Evolutionary conservation across 164 flowering plant genomes (phyloP), one percentile per base, ranked within the genome.

Genomic region (Sedum album): DNA sequence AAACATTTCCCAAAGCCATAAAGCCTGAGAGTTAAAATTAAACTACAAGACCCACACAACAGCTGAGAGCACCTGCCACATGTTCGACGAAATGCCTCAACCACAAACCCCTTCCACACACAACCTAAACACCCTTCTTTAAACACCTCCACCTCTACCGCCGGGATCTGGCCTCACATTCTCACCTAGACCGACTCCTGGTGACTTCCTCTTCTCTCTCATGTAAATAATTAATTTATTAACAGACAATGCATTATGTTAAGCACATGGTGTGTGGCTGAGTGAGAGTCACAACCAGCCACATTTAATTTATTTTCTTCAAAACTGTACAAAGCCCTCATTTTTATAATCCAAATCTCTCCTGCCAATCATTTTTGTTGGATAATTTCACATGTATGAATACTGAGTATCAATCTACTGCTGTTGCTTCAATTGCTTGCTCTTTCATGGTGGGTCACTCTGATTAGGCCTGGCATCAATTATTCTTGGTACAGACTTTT

Each of bases 391-490:
- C 4, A 6, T 20, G 11, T 25, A 25, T 55, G 60, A 55, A 25
- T 13, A 11, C 14, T 55, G 60, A 55, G 17, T 1, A 55, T 55
- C 11, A 55, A 55, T 55, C 31, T 5, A 55, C 17, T 55, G 60
- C 14, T 53, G 60, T 53, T 53, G 30, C 26, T 53, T 53, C 60
- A 14, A 57, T 13, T 28, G 62, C 62, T 28, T 20, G 33, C 6
- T 13, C 33, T 57, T 28, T 57, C 33, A 13, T 30, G 5, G 62
- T 28, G 62, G 62, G 62, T 26, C 62, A 26, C 62, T 57, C 25
- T 57, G 57, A 51, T 51, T 72, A 41, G 64, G 70, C 69, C 66
- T 72, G 67, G 51, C 71, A 46, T 73, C 76, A 68, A 71, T 76
- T 66, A 68, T 70, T 61, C 55, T 63, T 21, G 20, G 10, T 31